phyloP scores from a whole-genome alignment of 306 rosid species.

The Oemleria cerasiformis region DNA sequence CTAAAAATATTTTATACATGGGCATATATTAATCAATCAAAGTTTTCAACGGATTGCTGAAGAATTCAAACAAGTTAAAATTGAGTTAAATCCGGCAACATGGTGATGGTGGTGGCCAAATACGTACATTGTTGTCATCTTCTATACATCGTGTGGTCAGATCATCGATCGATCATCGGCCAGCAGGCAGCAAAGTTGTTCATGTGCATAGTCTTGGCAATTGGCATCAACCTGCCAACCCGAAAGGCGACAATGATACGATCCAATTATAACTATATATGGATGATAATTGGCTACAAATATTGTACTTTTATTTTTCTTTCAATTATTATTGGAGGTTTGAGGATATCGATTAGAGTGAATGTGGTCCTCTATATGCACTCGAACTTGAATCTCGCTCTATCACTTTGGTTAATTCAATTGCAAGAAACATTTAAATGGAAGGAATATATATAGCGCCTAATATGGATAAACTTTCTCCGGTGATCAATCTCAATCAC shows the following conservation, averaged over 20 bases:
- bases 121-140: not conserved
- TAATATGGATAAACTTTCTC: too few relatives aligned
- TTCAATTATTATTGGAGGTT: not conserved
- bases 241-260: conserved; percentile 4
- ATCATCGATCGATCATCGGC: not conserved
- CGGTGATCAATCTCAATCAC: too few relatives aligned
- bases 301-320: not conserved
- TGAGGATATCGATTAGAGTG: too few relatives aligned
- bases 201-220: not conserved
- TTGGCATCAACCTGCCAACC: not conserved
- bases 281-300: not conserved
- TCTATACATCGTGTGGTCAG: conserved; percentile 3
- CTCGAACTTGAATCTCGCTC: too few relatives aligned
- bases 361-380: too few relatives aligned
- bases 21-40: conserved; percentile 17
- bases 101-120: conserved; percentile 21
- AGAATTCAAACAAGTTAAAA: not conserved
- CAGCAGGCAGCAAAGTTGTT: not conserved
- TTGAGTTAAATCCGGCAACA: not conserved
- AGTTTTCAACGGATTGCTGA: conserved; percentile 32
- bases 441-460: too few relatives aligned
- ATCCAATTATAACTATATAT: not conserved
- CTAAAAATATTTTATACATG: too few relatives aligned
- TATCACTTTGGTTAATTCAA: too few relatives aligned
- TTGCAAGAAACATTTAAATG: too few relatives aligned